These are phyloP conservation scores for Akanthomyces dipterigenus DNA, from an alignment of 2,329 filamentous ascomycete genomes.

Conservation along the genomic window DNA sequence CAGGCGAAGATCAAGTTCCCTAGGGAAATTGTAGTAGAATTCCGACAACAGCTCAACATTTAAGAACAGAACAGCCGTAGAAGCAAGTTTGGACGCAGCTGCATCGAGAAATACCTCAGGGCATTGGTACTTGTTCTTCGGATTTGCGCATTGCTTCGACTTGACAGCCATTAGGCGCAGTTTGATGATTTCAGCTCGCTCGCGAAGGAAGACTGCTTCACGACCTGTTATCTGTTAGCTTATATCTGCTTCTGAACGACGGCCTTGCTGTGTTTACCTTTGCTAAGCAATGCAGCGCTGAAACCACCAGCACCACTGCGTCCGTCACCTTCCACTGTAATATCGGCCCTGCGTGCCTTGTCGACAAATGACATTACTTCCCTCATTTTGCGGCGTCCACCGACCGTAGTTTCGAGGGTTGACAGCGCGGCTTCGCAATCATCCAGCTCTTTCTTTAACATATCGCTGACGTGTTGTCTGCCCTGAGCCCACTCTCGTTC, in stretches of 20 bases:
- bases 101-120: conserved; percentile 97
- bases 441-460: conserved; percentile 80
- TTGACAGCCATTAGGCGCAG: conserved; percentile 85
- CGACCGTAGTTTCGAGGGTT: conserved; percentile 68
- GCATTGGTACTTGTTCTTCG: conserved; percentile 92
- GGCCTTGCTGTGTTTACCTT: conserved; percentile 49
- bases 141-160: conserved; percentile 77
- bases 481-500: conserved; percentile 82
- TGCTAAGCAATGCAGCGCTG: conserved; percentile 74
- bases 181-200: conserved; percentile 82
- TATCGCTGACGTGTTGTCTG: conserved; percentile 70
- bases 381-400: conserved; percentile 74
- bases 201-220: conserved; percentile 88
- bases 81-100: conserved; percentile 87
- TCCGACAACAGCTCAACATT: conserved; percentile 95
- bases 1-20: conserved; percentile 81
- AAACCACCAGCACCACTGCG: conserved; percentile 87
- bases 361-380: conserved; percentile 92
- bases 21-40: conserved; percentile 96
- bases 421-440: conserved; percentile 77
- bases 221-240: conserved; percentile 53
- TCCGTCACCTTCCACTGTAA: conserved; percentile 76
- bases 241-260: background rate
- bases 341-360: conserved; percentile 77
- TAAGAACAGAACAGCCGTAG: conserved; percentile 91